Evolutionary conservation across 2,329 filamentous ascomycete genomes (phyloP).

Genomic region (Orbilia javanica): DNA sequence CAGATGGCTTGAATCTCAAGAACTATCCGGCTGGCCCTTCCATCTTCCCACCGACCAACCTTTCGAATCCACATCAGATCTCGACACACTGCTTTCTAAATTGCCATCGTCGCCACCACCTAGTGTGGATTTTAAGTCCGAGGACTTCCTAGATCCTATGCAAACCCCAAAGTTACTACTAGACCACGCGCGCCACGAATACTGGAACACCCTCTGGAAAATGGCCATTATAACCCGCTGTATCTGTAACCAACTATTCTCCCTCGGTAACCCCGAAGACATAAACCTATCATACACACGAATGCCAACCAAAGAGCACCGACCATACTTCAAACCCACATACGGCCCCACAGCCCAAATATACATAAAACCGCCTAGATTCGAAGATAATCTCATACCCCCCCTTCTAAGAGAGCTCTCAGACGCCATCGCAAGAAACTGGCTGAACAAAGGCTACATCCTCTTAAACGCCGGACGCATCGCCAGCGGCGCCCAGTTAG

Average conservation of each 20-base stretch:
- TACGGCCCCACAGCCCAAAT: too few species aligned
- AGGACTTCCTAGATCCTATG: not conserved
- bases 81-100: not conserved
- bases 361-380: too few species aligned
- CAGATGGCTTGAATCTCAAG: not conserved
- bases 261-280: not conserved
- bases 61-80: not conserved
- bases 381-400: too few species aligned
- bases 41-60: not conserved
- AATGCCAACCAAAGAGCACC: not conserved
- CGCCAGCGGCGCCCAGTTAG: not conserved
- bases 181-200: not conserved
- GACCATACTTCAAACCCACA: too few species aligned
- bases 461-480: not conserved
- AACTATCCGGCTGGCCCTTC: too few species aligned
- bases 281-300: not conserved
- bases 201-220: not conserved
- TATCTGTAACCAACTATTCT: not conserved
- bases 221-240: not conserved
- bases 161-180: too few species aligned
- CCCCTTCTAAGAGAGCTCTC: not conserved
- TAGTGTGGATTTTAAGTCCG: too few species aligned
- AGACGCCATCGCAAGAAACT: not conserved
- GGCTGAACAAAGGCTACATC: not conserved
- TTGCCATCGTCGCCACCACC: not conserved